phyloP scores from a whole-genome alignment of 2,329 filamentous ascomycete genomes.

The Aspergillus ochraceus region DNA sequence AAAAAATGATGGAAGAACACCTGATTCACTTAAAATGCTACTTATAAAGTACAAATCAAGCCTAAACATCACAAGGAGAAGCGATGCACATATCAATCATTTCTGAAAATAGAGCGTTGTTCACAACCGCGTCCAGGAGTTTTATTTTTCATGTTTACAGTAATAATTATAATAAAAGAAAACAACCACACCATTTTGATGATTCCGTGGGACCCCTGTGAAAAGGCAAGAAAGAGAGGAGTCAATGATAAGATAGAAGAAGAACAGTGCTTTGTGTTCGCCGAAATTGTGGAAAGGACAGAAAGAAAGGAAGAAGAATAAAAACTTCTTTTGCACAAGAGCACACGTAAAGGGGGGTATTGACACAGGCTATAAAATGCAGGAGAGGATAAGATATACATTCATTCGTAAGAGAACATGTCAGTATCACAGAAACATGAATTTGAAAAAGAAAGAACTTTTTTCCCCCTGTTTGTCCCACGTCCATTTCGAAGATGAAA shows the following conservation, averaged over 20 bases:
- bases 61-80: no score
- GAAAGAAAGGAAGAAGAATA: neutral
- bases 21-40: no score
- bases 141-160: neutral
- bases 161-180: neutral
- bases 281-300: neutral
- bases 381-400: constrained; percentile 14
- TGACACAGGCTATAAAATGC: constrained; percentile 15
- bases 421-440: constrained; percentile 3
- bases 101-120: neutral
- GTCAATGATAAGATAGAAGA: neutral
- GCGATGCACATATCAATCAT: no score
- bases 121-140: neutral
- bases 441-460: neutral
- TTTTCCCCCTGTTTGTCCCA: neutral
- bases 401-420: constrained; percentile 8
- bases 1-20: neutral
- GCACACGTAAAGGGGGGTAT: constrained; percentile 13
- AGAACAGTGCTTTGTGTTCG: neutral
- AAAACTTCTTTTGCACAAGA: constrained; percentile 12
- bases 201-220: neutral
- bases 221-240: neutral
- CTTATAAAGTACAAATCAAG: neutral
- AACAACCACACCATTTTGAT: neutral
- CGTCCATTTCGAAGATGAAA: neutral